Percentiles rank a stretch among this genome's conserved stretches.
Evolutionary conservation across 805 yeast species (phyloP).

Genomic region (Pichia scutulata): DNA sequence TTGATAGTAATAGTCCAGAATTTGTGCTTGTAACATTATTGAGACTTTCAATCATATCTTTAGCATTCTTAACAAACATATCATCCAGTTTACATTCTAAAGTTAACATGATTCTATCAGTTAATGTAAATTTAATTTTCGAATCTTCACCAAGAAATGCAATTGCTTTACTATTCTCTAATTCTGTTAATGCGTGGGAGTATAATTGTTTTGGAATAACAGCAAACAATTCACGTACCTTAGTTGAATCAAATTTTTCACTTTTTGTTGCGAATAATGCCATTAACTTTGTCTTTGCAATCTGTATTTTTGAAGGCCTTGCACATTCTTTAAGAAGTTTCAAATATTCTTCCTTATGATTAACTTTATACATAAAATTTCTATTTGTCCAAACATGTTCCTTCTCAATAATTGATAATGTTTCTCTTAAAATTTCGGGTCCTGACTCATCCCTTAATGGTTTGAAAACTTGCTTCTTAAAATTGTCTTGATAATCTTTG

Average conservation of each 20-base stretch:
- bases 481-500: conserved; percentile 39
- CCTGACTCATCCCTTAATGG: conserved; percentile 24
- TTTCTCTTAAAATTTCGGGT: conserved; percentile 39
- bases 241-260: conserved; percentile 36
- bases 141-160: conserved; percentile 40
- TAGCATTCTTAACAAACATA: conserved; percentile 38
- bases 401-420: conserved; percentile 62
- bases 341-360: conserved; percentile 12
- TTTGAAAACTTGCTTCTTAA: conserved; percentile 36
- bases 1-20: conserved; percentile 49
- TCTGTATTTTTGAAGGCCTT: conserved; percentile 24
- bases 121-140: conserved; percentile 45
- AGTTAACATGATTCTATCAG: conserved; percentile 43
- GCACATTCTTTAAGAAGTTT: conserved; percentile 1
- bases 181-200: conserved; percentile 40
- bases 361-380: conserved; percentile 34
- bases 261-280: conserved; percentile 53
- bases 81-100: conserved; percentile 33
- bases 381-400: conserved; percentile 45
- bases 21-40: conserved; percentile 20
- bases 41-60: conserved; percentile 36
- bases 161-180: conserved; percentile 52
- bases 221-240: conserved; percentile 41
- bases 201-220: conserved; percentile 39
- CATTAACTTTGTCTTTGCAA: conserved; percentile 36